Conservation (phyloP, 768 basidiomycete species). For the Trametes meyenii region DNA sequence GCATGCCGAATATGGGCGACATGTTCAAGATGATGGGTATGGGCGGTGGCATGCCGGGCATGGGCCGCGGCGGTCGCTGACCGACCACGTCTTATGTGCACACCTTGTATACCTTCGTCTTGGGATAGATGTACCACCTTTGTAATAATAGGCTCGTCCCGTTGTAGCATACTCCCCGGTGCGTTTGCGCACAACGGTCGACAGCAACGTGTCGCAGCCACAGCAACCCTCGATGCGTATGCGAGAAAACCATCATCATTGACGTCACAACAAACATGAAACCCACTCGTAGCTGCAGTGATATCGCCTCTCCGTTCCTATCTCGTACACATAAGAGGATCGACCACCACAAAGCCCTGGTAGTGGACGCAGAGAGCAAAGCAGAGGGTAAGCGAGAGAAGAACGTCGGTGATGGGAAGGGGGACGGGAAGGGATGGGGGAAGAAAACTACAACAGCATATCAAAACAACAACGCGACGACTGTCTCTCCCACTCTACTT, state of each 20-base stretch:
- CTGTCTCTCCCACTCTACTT: slow-evolving; percentile 22
- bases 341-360: slow-evolving; percentile 34
- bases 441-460: slow-evolving; percentile 27
- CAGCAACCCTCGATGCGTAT: background rate
- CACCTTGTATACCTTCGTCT: slow-evolving; percentile 17
- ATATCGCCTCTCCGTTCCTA: slow-evolving; percentile 36
- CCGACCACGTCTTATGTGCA: background rate
- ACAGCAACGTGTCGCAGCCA: background rate
- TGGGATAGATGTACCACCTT: slow-evolving; percentile 19
- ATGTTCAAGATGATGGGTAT: slow-evolving; percentile 90
- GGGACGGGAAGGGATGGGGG: slow-evolving; percentile 12
- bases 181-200: too few relatives aligned
- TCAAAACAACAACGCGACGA: slow-evolving; percentile 27
- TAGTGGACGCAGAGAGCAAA: slow-evolving; percentile 8
- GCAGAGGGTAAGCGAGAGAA: slow-evolving; percentile 26
- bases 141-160: slow-evolving; percentile 13
- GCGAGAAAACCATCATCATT: slow-evolving; percentile 21
- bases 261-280: slow-evolving; percentile 13
- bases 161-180: slow-evolving; percentile 12
- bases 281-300: slow-evolving; percentile 28
- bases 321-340: slow-evolving; percentile 34
- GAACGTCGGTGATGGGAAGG: slow-evolving; percentile 17
- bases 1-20: slow-evolving; percentile 71
- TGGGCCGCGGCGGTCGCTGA: slow-evolving; percentile 13
- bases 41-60: slow-evolving; percentile 41